Evolutionary conservation across 306 rosid species (phyloP).

Genomic region (Quercus aquifolioides): DNA sequence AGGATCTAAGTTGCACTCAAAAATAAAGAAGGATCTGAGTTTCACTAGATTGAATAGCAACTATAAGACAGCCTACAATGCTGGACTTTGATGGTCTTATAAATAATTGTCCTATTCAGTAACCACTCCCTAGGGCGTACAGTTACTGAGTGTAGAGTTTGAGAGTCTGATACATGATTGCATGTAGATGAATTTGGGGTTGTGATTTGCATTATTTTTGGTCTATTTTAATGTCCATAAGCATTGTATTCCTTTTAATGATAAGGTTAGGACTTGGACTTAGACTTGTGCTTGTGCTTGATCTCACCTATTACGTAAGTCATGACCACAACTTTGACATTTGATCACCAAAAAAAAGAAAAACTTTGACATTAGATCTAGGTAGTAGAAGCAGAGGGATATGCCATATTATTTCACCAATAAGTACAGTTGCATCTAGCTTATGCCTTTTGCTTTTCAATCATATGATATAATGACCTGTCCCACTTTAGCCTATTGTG

Average conservation of each 20-base stretch:
- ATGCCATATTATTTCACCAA: not conserved
- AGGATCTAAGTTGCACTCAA: not conserved
- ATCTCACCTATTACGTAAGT: not conserved
- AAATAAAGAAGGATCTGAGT: no score
- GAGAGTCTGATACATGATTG: no score
- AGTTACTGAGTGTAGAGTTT: not conserved
- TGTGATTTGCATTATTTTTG: no score
- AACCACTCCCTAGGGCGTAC: not conserved
- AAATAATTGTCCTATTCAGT: not conserved
- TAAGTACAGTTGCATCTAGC: not conserved
- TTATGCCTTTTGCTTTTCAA: not conserved
- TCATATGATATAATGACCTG: not conserved
- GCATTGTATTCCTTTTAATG: not conserved
- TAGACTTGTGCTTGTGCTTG: not conserved
- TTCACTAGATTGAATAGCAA: not conserved
- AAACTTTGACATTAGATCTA: conserved; percentile 6
- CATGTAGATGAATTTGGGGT: no score
- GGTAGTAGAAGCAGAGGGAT: not conserved
- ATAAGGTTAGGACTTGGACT: conserved; percentile 3
- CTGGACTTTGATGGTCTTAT: not conserved
- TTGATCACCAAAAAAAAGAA: not conserved
- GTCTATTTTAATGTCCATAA: no score
- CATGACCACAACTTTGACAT: conserved; percentile 19
- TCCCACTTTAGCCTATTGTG: not conserved
- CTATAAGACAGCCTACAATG: not conserved